A percentile compares a stretch with the other conserved stretches of the same genome.
phyloP scores from a whole-genome alignment of 768 basidiomycete genomes.

The Tylopilus rubrobrunneus region DNA sequence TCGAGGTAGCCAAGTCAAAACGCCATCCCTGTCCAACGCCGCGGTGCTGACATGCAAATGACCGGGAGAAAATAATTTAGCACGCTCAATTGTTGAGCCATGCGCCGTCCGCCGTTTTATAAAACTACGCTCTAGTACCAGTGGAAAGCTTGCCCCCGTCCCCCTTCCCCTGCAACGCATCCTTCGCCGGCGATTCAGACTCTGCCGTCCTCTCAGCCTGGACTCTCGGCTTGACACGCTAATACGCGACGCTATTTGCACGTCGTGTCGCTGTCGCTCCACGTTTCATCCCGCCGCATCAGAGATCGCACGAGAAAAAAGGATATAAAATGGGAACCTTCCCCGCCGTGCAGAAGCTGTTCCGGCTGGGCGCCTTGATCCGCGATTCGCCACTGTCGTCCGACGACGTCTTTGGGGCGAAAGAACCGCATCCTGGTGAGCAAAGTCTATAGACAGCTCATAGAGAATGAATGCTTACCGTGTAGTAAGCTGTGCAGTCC shows the following conservation, averaged over 20 bases:
- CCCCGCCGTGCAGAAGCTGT: neutral
- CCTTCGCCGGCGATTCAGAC: neutral
- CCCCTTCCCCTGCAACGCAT: too few species aligned
- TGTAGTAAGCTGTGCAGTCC: neutral
- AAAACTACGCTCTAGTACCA: too few species aligned
- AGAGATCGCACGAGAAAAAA: neutral
- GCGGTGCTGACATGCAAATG: too few species aligned
- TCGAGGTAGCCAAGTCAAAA: too few species aligned
- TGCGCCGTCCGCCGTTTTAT: too few species aligned
- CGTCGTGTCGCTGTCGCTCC: neutral
- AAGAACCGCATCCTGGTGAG: slow-evolving; percentile 10
- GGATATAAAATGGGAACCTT: neutral
- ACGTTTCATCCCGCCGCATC: neutral
- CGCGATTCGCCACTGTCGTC: neutral
- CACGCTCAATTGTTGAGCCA: too few species aligned
- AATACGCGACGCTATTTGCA: neutral
- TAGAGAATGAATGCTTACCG: neutral
- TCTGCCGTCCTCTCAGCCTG: neutral
- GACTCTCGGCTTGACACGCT: neutral
- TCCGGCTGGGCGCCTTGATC: neutral
- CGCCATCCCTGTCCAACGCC: too few species aligned
- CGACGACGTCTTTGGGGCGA: neutral
- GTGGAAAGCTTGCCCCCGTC: too few species aligned
- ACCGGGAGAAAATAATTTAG: too few species aligned
- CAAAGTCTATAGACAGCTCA: neutral